Conservation (phyloP, 495 filamentous ascomycete genomes). For the Xylaria bambusicola region DNA sequence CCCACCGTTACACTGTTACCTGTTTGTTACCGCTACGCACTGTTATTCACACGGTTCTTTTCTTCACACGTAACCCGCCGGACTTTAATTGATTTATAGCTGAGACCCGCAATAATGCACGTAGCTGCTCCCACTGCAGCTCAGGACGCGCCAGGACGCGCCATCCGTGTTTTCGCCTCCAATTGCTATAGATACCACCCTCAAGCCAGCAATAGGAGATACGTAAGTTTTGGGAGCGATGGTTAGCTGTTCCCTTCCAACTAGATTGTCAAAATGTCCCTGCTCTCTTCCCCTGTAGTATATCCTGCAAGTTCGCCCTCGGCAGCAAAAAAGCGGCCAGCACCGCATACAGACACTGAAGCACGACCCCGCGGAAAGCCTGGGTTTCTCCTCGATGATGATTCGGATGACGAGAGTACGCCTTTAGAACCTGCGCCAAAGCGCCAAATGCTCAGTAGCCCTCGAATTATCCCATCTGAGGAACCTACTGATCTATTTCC, state of each 20-base stretch:
- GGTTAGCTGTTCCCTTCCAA: too few species aligned
- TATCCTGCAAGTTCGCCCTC: conserved; percentile 60
- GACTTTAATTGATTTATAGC: too few species aligned
- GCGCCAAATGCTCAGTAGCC: conserved; percentile 29
- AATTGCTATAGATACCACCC: conserved; percentile 13
- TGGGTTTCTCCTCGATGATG: conserved; percentile 49
- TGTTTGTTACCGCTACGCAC: too few species aligned
- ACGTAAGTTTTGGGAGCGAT: too few species aligned
- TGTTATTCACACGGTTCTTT: too few species aligned
- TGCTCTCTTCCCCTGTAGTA: conserved; percentile 62
- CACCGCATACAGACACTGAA: conserved; percentile 37
- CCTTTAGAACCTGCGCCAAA: conserved; percentile 29
- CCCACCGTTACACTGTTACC: too few species aligned
- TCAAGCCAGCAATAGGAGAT: neutral
- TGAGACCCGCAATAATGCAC: neutral
- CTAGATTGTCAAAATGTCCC: conserved; percentile 49
- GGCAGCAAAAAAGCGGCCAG: conserved; percentile 49
- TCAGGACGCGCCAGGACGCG: conserved; percentile 17
- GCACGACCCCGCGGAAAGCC: conserved; percentile 39
- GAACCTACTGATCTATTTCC: conserved; percentile 22
- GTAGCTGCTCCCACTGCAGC: neutral
- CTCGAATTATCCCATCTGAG: conserved; percentile 11
- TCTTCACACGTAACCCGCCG: too few species aligned
- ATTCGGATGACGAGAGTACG: conserved; percentile 30
- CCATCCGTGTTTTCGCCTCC: conserved; percentile 4